phyloP scores from a whole-genome alignment of 768 basidiomycete genomes.

The Suillus variegatus region DNA sequence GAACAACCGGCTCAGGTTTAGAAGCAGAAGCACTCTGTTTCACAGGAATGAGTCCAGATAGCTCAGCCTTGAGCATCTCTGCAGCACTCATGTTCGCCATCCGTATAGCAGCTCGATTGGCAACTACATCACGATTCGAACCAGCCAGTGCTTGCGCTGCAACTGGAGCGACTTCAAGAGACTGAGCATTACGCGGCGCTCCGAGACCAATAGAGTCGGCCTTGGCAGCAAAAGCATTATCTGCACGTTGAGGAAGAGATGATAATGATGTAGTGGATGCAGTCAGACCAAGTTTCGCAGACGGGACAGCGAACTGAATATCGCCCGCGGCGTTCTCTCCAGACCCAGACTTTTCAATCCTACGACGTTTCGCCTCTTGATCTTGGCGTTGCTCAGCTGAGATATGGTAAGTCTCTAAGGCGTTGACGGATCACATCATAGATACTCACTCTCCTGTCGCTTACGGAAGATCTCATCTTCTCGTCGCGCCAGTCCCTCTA shows the following conservation, averaged over 20 bases:
- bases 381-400: conserved; percentile 94
- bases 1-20: conserved; percentile 39
- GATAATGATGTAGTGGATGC: conserved; percentile 34
- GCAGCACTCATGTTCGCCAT: conserved; percentile 98
- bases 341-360: conserved; percentile 56
- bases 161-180: conserved; percentile 54
- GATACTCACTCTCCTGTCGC: conserved; percentile 83
- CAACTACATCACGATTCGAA: conserved; percentile 88
- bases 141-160: conserved; percentile 78
- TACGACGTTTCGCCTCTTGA: conserved; percentile 86
- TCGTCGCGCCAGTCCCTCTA: conserved; percentile 90
- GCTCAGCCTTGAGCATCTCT: conserved; percentile 88
- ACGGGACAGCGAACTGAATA: conserved; percentile 31
- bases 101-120: conserved; percentile 86
- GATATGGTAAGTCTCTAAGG: conserved; percentile 12
- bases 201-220: conserved; percentile 81
- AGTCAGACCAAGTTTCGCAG: conserved; percentile 29
- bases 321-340: conserved; percentile 30
- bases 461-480: conserved; percentile 96
- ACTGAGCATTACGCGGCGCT: conserved; percentile 58
- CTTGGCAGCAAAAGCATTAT: conserved; percentile 69
- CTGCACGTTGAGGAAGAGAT: conserved; percentile 65
- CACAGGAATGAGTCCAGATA: conserved; percentile 55
- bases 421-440: conserved; percentile 15
- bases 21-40: conserved; percentile 35